Evolutionary conservation across 768 basidiomycete genomes (phyloP).

Genomic region (Steccherinum ochraceum): DNA sequence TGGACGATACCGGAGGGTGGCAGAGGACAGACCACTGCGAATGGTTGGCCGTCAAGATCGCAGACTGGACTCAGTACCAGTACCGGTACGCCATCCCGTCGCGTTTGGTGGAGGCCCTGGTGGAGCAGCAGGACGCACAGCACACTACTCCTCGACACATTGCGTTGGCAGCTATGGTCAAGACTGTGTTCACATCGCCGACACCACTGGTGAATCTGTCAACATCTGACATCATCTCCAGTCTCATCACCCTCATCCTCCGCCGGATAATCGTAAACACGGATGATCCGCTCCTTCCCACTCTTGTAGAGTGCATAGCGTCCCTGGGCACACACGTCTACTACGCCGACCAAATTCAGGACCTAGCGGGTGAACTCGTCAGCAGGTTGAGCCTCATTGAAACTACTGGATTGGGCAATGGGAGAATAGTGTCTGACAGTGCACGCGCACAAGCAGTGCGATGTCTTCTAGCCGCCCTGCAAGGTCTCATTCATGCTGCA

Average conservation of each 20-base stretch:
- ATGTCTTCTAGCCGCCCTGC: slow-evolving; percentile 61
- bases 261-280: slow-evolving; percentile 59
- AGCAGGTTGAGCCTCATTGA: slow-evolving; percentile 69
- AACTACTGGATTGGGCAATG: slow-evolving; percentile 45
- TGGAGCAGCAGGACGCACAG: slow-evolving; percentile 51
- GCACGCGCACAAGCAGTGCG: slow-evolving; percentile 62
- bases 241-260: slow-evolving; percentile 66
- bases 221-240: slow-evolving; percentile 82
- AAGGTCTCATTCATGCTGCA: slow-evolving; percentile 63
- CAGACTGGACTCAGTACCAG: slow-evolving; percentile 90
- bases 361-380: slow-evolving; percentile 80
- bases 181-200: slow-evolving; percentile 74
- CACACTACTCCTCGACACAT: slow-evolving; percentile 44
- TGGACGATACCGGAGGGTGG: slow-evolving; percentile 65
- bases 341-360: slow-evolving; percentile 94
- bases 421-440: slow-evolving; percentile 30
- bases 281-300: slow-evolving; percentile 58
- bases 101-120: slow-evolving; percentile 71
- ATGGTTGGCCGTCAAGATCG: slow-evolving; percentile 73
- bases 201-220: slow-evolving; percentile 85
- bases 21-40: slow-evolving; percentile 60
- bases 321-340: slow-evolving; percentile 89
- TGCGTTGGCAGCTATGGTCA: slow-evolving; percentile 72
- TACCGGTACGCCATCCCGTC: slow-evolving; percentile 90
- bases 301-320: slow-evolving; percentile 69